Conservation (phyloP, 202 grass and related monocot genomes). For the Cymbopogon flexuosus region DNA sequence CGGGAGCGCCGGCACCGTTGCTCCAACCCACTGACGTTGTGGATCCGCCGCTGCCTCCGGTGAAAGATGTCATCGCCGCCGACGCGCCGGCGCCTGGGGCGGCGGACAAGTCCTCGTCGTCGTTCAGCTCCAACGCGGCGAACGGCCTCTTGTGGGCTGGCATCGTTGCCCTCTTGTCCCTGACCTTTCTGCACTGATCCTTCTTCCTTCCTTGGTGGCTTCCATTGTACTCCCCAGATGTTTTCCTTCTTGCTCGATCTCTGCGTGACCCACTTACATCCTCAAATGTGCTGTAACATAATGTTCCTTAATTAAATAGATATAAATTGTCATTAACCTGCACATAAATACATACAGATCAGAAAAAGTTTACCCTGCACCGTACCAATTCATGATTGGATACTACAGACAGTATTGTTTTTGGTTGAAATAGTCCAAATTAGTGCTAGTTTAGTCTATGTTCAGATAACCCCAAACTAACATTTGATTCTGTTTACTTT, state of each 20-base stretch:
- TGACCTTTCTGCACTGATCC: slow-evolving; percentile 33
- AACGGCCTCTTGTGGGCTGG: slow-evolving; percentile 19
- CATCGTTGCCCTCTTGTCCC: slow-evolving; percentile 33
- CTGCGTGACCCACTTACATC: not conserved
- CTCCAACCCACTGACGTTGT: slow-evolving; percentile 58
- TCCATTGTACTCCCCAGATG: slow-evolving; percentile 10
- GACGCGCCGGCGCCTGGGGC: slow-evolving; percentile 8
- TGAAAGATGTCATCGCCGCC: slow-evolving; percentile 33
- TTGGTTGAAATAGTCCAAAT: not conserved
- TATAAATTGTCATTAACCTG: slow-evolving; percentile 34
- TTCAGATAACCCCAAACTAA: not conserved
- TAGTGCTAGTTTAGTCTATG: not conserved
- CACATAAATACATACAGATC: slow-evolving; percentile 35
- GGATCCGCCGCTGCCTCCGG: slow-evolving; percentile 75
- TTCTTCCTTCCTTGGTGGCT: not conserved
- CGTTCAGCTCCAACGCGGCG: slow-evolving; percentile 7
- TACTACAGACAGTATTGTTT: not conserved
- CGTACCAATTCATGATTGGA: not conserved
- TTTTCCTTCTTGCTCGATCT: not conserved
- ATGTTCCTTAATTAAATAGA: slow-evolving; percentile 39
- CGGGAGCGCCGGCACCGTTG: slow-evolving; percentile 59
- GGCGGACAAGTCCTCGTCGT: slow-evolving; percentile 10
- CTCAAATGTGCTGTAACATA: slow-evolving; percentile 46
- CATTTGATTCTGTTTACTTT: not conserved
- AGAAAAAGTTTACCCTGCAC: not conserved